These are phyloP conservation scores for Ganoderma meredithae DNA, from an alignment of 1,284 basidiomycete genomes.

Conservation along the genomic window DNA sequence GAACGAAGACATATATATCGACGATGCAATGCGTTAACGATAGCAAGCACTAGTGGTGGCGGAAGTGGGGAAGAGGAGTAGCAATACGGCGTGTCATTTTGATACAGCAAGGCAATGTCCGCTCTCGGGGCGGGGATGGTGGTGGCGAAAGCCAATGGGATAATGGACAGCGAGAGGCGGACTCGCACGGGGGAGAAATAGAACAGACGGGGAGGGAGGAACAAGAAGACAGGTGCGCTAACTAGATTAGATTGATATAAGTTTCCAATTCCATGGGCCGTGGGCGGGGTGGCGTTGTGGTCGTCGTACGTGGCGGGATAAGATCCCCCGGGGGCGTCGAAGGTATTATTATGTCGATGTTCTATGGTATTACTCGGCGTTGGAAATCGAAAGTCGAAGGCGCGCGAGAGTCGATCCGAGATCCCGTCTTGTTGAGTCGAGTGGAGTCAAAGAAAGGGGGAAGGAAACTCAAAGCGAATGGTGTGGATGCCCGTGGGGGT, in stretches of 20 bases:
- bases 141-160: not conserved
- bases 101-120: constrained; percentile 29
- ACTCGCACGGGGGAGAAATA: constrained; percentile 6
- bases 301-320: constrained; percentile 8
- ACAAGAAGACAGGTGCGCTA: not conserved
- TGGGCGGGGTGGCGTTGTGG: constrained; percentile 9
- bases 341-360: constrained; percentile 9
- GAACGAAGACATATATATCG: constrained; percentile 11
- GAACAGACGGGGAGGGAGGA: not conserved
- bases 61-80: constrained; percentile 14
- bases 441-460: constrained; percentile 4
- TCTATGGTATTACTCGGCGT: constrained; percentile 9
- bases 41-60: constrained; percentile 28
- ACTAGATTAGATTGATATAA: constrained; percentile 25
- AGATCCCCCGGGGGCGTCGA: not conserved
- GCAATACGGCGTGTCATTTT: constrained; percentile 29
- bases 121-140: constrained; percentile 4
- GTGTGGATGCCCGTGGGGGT: constrained; percentile 26
- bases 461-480: constrained; percentile 31
- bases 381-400: not conserved
- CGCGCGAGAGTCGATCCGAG: constrained; percentile 1
- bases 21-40: constrained; percentile 28
- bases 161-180: not conserved
- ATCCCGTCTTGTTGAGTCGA: not conserved
- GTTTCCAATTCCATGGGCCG: constrained; percentile 8